These are phyloP conservation scores for Hevea brasiliensis DNA, from an alignment of 345 rosid species.

Conservation along the genomic window DNA sequence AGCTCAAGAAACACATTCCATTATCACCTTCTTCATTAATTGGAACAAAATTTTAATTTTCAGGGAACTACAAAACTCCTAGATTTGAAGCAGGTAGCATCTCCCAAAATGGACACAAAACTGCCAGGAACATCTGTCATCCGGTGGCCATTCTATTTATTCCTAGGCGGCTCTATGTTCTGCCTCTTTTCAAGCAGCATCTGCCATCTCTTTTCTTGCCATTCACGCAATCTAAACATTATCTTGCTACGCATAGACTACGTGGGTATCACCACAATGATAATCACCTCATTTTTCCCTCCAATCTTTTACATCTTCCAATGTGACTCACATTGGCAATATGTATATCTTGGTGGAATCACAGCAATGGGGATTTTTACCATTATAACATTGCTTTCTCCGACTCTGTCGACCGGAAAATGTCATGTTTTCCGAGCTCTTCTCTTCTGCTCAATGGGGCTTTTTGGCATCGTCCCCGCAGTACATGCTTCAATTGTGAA, in stretches of 20 bases:
- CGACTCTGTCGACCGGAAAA: slow-evolving; percentile 54
- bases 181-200: slow-evolving; percentile 79
- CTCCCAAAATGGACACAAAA: slow-evolving; percentile 1
- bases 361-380: slow-evolving; percentile 80
- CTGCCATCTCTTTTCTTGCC: slow-evolving; percentile 89
- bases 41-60: background rate
- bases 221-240: slow-evolving; percentile 59
- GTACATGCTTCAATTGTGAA: slow-evolving; percentile 57
- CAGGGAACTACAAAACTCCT: slow-evolving; percentile 48
- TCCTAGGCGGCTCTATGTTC: slow-evolving; percentile 78
- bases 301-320: slow-evolving; percentile 84
- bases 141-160: slow-evolving; percentile 82
- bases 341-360: slow-evolving; percentile 68
- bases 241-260: slow-evolving; percentile 67
- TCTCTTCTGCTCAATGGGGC: slow-evolving; percentile 77
- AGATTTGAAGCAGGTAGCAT: slow-evolving; percentile 30
- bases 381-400: slow-evolving; percentile 60
- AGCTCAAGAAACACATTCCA: too few species aligned
- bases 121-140: slow-evolving; percentile 26
- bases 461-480: slow-evolving; percentile 73
- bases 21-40: too few species aligned
- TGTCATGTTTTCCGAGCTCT: slow-evolving; percentile 62
- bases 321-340: slow-evolving; percentile 74
- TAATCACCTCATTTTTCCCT: slow-evolving; percentile 92
- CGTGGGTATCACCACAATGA: slow-evolving; percentile 72